Evolutionary conservation across 106 monocot genomes (phyloP).

Genomic region (Phalaenopsis equestris): DNA sequence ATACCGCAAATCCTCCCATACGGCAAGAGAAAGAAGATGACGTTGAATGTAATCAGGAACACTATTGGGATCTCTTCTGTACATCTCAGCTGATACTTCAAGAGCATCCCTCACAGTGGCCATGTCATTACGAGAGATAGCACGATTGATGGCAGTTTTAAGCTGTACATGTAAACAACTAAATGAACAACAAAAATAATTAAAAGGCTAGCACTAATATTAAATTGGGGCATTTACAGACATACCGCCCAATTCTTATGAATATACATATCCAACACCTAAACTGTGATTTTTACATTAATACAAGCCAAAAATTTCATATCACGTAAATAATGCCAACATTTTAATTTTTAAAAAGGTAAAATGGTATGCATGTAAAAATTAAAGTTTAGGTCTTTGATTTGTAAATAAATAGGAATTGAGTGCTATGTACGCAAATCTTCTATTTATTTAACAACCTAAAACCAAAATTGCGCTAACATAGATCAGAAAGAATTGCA

Average conservation of each 20-base stretch:
- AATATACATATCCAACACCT: too few species aligned
- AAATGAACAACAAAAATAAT: neutral
- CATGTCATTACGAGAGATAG: constrained; percentile 79
- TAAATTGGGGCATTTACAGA: neutral
- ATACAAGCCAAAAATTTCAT: too few species aligned
- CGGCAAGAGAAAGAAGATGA: constrained; percentile 71
- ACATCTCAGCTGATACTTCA: constrained; percentile 98
- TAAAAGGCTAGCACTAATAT: neutral
- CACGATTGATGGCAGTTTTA: constrained; percentile 90
- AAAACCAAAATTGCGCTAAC: neutral
- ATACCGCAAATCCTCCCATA: constrained; percentile 97
- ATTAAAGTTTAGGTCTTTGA: too few species aligned
- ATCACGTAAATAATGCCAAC: too few species aligned
- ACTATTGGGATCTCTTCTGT: constrained; percentile 81
- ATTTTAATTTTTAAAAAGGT: too few species aligned
- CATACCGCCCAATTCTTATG: neutral
- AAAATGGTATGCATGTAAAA: too few species aligned
- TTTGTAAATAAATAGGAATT: too few species aligned
- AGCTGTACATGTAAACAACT: constrained; percentile 42
- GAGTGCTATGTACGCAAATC: too few species aligned
- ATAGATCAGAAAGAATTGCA: neutral
- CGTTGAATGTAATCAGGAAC: constrained; percentile 91
- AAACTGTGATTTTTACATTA: too few species aligned
- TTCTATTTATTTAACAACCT: neutral
- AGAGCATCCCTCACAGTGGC: constrained; percentile 88